phyloP scores from a whole-genome alignment of 176 grass and related monocot species.

The Luzula sylvatica region DNA sequence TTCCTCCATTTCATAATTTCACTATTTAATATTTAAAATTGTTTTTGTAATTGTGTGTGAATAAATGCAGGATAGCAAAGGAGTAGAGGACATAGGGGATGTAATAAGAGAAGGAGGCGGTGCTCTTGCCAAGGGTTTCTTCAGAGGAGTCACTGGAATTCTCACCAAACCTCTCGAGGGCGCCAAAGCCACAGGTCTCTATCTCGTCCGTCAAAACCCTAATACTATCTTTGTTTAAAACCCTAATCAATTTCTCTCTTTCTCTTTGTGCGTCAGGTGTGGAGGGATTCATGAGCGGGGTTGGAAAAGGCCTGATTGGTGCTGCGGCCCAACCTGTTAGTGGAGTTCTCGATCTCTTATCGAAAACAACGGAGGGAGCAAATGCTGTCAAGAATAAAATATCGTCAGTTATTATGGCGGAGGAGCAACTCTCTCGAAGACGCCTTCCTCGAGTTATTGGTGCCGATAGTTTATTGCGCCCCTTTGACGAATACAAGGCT shows the following conservation, averaged over 20 bases:
- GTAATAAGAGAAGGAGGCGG: slow-evolving; percentile 97
- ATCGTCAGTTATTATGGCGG: slow-evolving; percentile 80
- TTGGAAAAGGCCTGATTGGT: slow-evolving; percentile 94
- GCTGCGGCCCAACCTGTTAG: slow-evolving; percentile 94
- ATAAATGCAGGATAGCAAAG: slow-evolving; percentile 85
- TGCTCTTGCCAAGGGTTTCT: slow-evolving; percentile 85
- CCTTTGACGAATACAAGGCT: slow-evolving; percentile 73
- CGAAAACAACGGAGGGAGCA: slow-evolving; percentile 88
- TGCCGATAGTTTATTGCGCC: slow-evolving; percentile 66
- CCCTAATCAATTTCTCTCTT: too few species aligned
- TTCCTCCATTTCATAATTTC: neutral
- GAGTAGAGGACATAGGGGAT: slow-evolving; percentile 93
- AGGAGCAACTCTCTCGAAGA: slow-evolving; percentile 62
- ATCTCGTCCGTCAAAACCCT: too few species aligned
- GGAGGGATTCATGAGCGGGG: slow-evolving; percentile 93
- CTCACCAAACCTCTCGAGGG: slow-evolving; percentile 95
- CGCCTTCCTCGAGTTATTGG: slow-evolving; percentile 65
- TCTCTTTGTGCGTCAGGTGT: slow-evolving; percentile 48
- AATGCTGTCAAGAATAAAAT: slow-evolving; percentile 87
- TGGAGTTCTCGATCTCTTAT: slow-evolving; percentile 86
- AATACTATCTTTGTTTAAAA: too few species aligned
- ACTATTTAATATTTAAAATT: too few species aligned
- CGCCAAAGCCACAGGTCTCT: slow-evolving; percentile 48
- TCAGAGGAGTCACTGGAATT: slow-evolving; percentile 97
- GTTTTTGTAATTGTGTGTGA: too few species aligned